phyloP scores from a whole-genome alignment of 192 early-diverging fungal genomes.

The Spinellus fusiger region DNA sequence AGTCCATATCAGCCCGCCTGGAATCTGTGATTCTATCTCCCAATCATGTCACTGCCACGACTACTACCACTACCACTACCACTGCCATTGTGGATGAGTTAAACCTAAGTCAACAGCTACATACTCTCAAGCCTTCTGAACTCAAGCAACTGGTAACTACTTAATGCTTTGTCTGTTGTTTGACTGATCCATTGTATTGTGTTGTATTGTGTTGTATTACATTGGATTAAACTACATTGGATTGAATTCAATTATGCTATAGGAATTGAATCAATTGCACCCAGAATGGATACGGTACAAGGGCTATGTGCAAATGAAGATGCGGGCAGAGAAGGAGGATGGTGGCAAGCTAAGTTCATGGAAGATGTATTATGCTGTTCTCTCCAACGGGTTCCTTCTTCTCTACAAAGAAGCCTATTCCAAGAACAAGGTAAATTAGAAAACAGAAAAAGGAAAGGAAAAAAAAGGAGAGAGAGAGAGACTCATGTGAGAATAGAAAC shows the following conservation, averaged over 20 bases:
- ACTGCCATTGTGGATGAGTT: too few species aligned
- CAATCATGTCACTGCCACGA: too few species aligned
- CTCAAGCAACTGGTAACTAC: slow-evolving; percentile 23
- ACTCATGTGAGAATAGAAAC: too few species aligned
- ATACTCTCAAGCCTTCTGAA: slow-evolving; percentile 5
- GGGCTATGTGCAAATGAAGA: slow-evolving; percentile 44
- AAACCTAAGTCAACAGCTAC: not conserved
- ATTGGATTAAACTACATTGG: too few species aligned
- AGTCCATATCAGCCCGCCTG: too few species aligned
- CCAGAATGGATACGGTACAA: slow-evolving; percentile 31
- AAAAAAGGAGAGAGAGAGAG: too few species aligned
- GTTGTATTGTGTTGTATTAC: too few species aligned
- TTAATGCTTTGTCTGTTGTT: too few species aligned
- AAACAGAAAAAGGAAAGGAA: not conserved
- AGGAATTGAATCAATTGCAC: slow-evolving; percentile 41
- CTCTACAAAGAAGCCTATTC: slow-evolving; percentile 26
- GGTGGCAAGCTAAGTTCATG: slow-evolving; percentile 29
- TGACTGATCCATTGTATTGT: too few species aligned
- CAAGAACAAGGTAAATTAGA: slow-evolving; percentile 21
- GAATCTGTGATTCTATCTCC: too few species aligned
- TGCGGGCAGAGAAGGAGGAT: slow-evolving; percentile 27
- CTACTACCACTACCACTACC: too few species aligned
- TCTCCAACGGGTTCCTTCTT: slow-evolving; percentile 24
- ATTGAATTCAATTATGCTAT: too few species aligned
- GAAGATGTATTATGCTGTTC: slow-evolving; percentile 44